A percentile compares a stretch with the other conserved stretches of the same genome.
These are phyloP conservation scores for Chalara sp. DNA, from an alignment of 2,329 filamentous ascomycete species.

Conservation along the genomic window DNA sequence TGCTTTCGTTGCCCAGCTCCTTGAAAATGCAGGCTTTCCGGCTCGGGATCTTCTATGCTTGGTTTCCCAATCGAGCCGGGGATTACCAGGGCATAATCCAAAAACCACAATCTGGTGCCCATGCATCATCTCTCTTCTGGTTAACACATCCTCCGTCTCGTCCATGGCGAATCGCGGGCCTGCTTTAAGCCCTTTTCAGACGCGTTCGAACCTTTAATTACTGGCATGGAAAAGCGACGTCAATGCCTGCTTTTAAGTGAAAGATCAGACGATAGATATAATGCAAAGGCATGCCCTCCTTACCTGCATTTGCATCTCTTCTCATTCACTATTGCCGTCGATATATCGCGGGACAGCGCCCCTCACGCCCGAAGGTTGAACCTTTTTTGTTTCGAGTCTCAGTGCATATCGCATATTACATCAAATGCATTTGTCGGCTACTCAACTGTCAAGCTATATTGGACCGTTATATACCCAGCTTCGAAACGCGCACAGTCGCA, in stretches of 20 bases:
- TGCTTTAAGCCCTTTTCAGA: conserved; percentile 41
- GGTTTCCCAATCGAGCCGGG: conserved; percentile 15
- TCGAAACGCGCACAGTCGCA: conserved; percentile 23
- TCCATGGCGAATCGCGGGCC: conserved; percentile 40
- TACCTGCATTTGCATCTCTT: conserved; percentile 13
- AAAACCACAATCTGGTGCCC: conserved; percentile 1
- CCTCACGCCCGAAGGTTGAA: conserved; percentile 21
- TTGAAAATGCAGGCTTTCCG: too few relatives aligned
- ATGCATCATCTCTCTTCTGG: conserved; percentile 16
- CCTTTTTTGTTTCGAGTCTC: conserved; percentile 19
- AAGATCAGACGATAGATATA: conserved; percentile 28
- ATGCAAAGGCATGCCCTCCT: conserved; percentile 22
- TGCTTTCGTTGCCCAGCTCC: too few relatives aligned
- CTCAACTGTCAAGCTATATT: conserved; percentile 22
- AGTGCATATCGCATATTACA: not conserved
- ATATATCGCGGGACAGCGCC: conserved; percentile 18
- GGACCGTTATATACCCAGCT: conserved; percentile 23
- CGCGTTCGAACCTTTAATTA: conserved; percentile 25
- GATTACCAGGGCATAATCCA: conserved; percentile 17
- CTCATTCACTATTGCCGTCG: conserved; percentile 15
- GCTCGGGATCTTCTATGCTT: conserved; percentile 15
- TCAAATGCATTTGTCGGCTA: conserved; percentile 23
- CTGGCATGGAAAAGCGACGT: conserved; percentile 18
- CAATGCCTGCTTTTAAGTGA: conserved; percentile 22
- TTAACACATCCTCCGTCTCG: conserved; percentile 39